phyloP scores from a whole-genome alignment of 169 alveolate genomes.

The Toxoplasma gondii region DNA sequence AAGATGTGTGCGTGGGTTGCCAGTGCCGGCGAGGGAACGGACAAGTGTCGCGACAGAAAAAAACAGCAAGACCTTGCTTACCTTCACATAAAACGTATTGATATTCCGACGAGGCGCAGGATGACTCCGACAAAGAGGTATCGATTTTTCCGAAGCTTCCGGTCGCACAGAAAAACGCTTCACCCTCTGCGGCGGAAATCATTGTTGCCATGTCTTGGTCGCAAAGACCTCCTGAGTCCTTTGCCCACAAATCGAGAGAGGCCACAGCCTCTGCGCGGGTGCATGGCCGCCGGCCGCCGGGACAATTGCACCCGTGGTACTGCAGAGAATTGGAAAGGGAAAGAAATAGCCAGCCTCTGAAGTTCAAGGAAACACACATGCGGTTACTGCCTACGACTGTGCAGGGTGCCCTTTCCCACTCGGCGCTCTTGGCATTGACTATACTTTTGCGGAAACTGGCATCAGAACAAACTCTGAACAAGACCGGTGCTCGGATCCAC shows the following conservation, averaged over 20 bases:
- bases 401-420: too few relatives aligned
- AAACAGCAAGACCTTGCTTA: neutral
- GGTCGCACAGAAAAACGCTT: neutral
- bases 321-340: neutral
- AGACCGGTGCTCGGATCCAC: neutral
- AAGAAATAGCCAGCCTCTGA: neutral
- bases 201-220: neutral
- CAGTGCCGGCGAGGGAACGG: too few relatives aligned
- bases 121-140: neutral
- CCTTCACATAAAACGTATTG: constrained; percentile 7
- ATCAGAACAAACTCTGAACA: too few relatives aligned
- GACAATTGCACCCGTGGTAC: constrained; percentile 5
- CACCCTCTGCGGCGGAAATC: neutral
- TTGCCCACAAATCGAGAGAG: neutral
- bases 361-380: neutral
- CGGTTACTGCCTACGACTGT: too few relatives aligned
- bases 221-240: neutral
- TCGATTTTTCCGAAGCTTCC: neutral
- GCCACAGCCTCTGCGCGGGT: constrained; percentile 15
- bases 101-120: neutral
- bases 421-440: too few relatives aligned
- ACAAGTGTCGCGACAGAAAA: too few relatives aligned
- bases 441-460: too few relatives aligned
- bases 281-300: constrained; percentile 18
- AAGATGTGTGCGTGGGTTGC: too few relatives aligned